Conservation (phyloP, 2,329 filamentous ascomycete genomes). For the Pseudogymnoascus sp. region DNA sequence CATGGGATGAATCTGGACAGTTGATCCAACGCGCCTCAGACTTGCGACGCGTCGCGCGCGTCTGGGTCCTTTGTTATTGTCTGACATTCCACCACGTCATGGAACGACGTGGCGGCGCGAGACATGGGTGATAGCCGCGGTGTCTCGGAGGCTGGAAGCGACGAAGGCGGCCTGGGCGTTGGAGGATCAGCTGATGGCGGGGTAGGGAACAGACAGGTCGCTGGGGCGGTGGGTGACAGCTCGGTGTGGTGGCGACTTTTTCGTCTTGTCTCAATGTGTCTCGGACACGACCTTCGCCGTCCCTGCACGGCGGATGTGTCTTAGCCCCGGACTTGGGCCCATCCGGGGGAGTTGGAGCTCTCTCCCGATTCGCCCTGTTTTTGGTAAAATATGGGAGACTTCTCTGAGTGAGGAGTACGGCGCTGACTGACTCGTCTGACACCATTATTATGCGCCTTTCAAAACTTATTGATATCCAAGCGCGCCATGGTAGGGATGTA, state of each 20-base stretch:
- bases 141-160: background rate
- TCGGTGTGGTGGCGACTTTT: background rate
- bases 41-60: slow-evolving; percentile 2
- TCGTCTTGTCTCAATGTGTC: slow-evolving; percentile 3
- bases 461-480: background rate
- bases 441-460: slow-evolving; percentile 1
- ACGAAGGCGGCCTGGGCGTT: background rate
- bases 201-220: background rate
- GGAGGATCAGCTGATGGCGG: background rate
- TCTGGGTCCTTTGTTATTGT: background rate
- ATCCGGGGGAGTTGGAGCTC: background rate
- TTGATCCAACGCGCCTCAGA: background rate
- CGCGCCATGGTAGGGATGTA: background rate
- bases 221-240: background rate
- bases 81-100: background rate
- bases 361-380: background rate
- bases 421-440: slow-evolving; percentile 5
- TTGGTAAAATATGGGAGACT: background rate
- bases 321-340: slow-evolving; percentile 1
- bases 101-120: background rate
- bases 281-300: background rate
- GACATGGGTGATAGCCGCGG: slow-evolving; percentile 5
- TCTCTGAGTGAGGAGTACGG: background rate
- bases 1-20: background rate
- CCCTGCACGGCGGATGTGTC: slow-evolving; percentile 7